Evolutionary conservation across 2,329 filamentous ascomycete genomes (phyloP).

Genomic region (Chrysosporium keratinophilum): DNA sequence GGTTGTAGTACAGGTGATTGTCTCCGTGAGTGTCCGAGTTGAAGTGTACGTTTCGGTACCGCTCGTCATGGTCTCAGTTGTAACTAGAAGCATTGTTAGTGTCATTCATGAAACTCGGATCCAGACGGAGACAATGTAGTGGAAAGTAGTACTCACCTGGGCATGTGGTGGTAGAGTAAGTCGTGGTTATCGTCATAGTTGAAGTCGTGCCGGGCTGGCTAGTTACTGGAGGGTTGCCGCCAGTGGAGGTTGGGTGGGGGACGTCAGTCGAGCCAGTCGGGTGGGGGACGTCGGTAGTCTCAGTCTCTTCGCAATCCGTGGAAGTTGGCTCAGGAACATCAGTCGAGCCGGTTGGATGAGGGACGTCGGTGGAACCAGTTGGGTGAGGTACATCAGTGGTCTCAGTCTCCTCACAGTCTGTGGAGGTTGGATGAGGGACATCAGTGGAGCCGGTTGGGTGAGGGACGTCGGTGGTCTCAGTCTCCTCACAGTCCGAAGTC

Average conservation of each 20-base stretch:
- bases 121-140: not conserved
- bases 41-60: constrained; percentile 20
- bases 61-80: constrained; percentile 18
- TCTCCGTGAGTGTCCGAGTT: constrained; percentile 18
- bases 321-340: not conserved
- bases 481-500: not conserved
- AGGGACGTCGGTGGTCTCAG: not conserved
- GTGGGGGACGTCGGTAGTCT: not conserved
- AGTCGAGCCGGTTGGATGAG: constrained; percentile 1
- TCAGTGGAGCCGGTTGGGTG: not conserved
- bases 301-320: not conserved
- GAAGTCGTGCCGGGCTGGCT: not conserved
- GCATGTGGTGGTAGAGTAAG: constrained; percentile 24
- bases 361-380: not conserved
- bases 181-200: constrained; percentile 15
- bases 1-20: constrained; percentile 21
- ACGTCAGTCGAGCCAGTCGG: not conserved
- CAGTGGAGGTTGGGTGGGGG: not conserved
- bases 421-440: not conserved
- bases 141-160: constrained; percentile 19
- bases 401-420: constrained; percentile 7
- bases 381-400: not conserved
- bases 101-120: not conserved
- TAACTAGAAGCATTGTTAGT: constrained; percentile 9
- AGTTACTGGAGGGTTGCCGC: not conserved